Conservation (phyloP, 2,329 filamentous ascomycete genomes). For the Onygena corvina region DNA sequence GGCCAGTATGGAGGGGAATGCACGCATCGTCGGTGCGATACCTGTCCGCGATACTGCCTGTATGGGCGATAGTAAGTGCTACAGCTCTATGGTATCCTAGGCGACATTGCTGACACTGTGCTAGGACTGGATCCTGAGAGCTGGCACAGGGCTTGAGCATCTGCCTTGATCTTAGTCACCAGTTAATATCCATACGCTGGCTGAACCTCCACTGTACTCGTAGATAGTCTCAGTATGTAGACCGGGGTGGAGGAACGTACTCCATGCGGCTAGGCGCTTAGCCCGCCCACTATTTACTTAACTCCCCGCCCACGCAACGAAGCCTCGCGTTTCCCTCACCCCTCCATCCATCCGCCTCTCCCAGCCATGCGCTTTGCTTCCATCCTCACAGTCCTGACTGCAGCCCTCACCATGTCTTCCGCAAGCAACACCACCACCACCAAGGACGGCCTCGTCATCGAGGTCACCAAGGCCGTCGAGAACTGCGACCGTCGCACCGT, state of each 20-base stretch:
- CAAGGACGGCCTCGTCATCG: conserved; percentile 58
- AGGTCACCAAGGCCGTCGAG: conserved; percentile 59
- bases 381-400: conserved; percentile 24
- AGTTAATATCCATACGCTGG: no score
- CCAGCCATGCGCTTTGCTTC: conserved; percentile 19
- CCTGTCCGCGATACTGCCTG: no score
- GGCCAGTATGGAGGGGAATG: no score
- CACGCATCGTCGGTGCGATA: no score
- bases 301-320: not conserved
- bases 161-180: no score
- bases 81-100: no score
- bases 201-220: no score
- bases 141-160: no score
- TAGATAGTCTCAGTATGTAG: no score
- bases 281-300: not conserved
- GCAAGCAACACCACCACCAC: conserved; percentile 37
- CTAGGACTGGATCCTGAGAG: no score
- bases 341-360: not conserved
- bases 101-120: no score
- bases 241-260: not conserved
- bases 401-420: conserved; percentile 25
- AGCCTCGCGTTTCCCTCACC: not conserved
- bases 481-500: conserved; percentile 62
- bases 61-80: no score
- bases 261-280: not conserved